phyloP scores from a whole-genome alignment of 2,329 filamentous ascomycete genomes.

The Tolypocladium nubicola region DNA sequence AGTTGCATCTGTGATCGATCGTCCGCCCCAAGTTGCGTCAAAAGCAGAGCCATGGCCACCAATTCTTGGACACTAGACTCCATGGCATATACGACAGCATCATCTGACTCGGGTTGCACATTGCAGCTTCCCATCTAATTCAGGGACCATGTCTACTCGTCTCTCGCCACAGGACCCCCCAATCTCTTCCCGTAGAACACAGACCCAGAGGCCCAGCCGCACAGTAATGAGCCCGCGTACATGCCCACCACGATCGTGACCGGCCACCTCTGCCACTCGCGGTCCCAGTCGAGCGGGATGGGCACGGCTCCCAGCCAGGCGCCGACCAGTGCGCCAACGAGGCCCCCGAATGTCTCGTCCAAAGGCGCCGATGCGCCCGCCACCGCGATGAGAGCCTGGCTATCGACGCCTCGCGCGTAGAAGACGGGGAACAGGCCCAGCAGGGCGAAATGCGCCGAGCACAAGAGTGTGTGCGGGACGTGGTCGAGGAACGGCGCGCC shows the following conservation, averaged over 20 bases:
- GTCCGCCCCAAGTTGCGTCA: neutral
- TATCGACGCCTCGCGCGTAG: slow-evolving; percentile 75
- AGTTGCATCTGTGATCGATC: neutral
- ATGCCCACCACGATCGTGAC: slow-evolving; percentile 79
- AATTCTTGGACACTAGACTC: neutral
- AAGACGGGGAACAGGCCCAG: slow-evolving; percentile 71
- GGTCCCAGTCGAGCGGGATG: slow-evolving; percentile 94
- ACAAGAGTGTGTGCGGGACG: slow-evolving; percentile 64
- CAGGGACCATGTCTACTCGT: slow-evolving; percentile 11
- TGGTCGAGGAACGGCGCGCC: slow-evolving; percentile 85
- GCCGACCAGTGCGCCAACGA: slow-evolving; percentile 67
- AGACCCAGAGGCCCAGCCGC: slow-evolving; percentile 50
- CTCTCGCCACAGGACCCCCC: slow-evolving; percentile 11
- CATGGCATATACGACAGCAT: neutral
- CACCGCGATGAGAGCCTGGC: slow-evolving; percentile 57
- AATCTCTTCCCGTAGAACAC: slow-evolving; percentile 36
- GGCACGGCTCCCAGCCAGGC: slow-evolving; percentile 92
- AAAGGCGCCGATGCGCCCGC: slow-evolving; percentile 58
- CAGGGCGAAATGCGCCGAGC: slow-evolving; percentile 70
- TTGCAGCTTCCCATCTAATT: neutral
- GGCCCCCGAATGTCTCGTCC: slow-evolving; percentile 75
- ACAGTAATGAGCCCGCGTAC: slow-evolving; percentile 67
- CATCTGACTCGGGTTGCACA: neutral
- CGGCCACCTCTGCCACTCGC: slow-evolving; percentile 98
- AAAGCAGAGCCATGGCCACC: neutral